These are phyloP conservation scores for Ailanthus altissimus DNA, from an alignment of 345 rosid genomes.

Conservation along the genomic window DNA sequence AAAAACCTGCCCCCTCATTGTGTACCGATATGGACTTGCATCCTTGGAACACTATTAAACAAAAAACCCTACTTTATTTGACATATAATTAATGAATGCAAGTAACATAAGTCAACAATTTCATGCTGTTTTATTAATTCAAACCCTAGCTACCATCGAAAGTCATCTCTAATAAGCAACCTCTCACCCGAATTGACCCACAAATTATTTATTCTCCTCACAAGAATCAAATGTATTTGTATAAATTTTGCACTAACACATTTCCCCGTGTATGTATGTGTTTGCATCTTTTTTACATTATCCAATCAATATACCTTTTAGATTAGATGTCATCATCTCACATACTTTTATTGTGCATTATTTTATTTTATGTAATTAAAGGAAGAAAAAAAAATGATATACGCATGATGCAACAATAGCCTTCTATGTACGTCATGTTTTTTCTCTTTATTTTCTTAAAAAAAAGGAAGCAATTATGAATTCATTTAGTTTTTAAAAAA, in stretches of 20 bases:
- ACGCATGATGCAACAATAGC: slow-evolving; percentile 12
- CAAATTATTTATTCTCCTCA: neutral
- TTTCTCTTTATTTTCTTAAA: neutral
- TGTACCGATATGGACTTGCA: slow-evolving; percentile 19
- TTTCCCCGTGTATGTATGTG: neutral
- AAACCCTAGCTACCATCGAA: neutral
- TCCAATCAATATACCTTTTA: slow-evolving; percentile 18
- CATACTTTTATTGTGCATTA: neutral
- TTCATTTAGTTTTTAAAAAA: neutral
- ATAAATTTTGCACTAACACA: too few relatives aligned
- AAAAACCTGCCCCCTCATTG: slow-evolving; percentile 34
- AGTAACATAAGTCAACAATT: slow-evolving; percentile 31
- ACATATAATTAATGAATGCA: slow-evolving; percentile 7
- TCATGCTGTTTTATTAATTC: slow-evolving; percentile 24
- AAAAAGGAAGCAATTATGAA: neutral
- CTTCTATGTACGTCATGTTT: neutral
- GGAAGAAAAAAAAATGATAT: slow-evolving; percentile 17
- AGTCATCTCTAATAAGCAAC: slow-evolving; percentile 35
- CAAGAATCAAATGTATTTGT: neutral
- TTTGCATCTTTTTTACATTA: neutral
- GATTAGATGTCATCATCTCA: slow-evolving; percentile 7
- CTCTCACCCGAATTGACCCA: slow-evolving; percentile 13
- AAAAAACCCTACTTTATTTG: slow-evolving; percentile 8
- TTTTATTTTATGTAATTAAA: neutral
- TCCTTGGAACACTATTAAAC: slow-evolving; percentile 2